phyloP scores from a whole-genome alignment of 139 green algal genomes.

The Chlamydomonas urium region DNA sequence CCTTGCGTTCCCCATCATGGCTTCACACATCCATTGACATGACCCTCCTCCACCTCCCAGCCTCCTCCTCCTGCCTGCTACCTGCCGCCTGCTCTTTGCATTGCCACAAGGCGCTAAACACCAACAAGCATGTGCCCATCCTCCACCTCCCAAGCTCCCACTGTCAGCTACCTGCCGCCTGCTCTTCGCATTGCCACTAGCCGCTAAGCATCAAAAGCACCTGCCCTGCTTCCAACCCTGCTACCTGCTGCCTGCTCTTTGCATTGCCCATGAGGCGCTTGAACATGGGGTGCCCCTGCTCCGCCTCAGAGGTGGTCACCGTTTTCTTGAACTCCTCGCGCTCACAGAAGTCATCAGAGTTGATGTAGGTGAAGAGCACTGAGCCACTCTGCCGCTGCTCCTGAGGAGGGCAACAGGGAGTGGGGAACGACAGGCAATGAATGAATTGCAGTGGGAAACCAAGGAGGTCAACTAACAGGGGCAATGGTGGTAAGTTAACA shows the following conservation, averaged over 20 bases:
- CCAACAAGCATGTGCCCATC: neutral
- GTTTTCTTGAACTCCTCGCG: constrained; percentile 35
- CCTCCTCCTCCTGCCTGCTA: constrained; percentile 1
- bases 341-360: constrained; percentile 52
- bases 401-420: constrained; percentile 6
- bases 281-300: constrained; percentile 30
- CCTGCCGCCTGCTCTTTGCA: constrained; percentile 29
- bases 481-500: too few relatives aligned
- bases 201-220: neutral
- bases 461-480: too few relatives aligned
- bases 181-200: neutral
- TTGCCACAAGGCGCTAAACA: too few relatives aligned
- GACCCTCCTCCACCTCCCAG: neutral
- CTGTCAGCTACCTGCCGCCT: neutral
- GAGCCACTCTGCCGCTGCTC: constrained; percentile 24
- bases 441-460: too few relatives aligned
- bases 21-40: neutral
- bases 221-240: neutral
- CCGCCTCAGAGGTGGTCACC: constrained; percentile 30
- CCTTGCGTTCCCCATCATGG: too few relatives aligned
- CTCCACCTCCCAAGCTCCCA: neutral
- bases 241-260: constrained; percentile 31
- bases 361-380: constrained; percentile 51
- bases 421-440: neutral
- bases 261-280: constrained; percentile 19